Evolutionary conservation across 179 eudicot genomes (phyloP), one percentile per base, ranked within the genome.

Genomic region (Beta lomatogona): DNA sequence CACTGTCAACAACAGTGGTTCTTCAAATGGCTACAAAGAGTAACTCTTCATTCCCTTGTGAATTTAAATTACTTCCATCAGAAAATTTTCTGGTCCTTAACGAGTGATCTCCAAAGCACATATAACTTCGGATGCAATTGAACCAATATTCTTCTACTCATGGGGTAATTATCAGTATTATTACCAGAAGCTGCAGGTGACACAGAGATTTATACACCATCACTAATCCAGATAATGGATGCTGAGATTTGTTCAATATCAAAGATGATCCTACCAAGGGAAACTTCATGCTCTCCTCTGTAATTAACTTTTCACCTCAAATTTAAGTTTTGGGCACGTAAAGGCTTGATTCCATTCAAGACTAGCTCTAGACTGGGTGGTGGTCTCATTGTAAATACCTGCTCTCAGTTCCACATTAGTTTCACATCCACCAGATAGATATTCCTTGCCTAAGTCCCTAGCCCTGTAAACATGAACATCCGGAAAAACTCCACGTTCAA

Each of bases 161-260:
- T 55, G 59, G 11, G 59, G 59, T 55, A 55, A 10, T 15, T 14
- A 55, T 55, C 98, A 19, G 86, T 57, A 21, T 96, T 95, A 44
- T 85, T 85, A 82, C 86, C 91, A 63, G 89, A 44, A 0, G 91
- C 92, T 65, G 93, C 93, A 82, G 92, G 95, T 0, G 96, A 89
- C 77, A 88, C 98, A 3, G 94, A 89, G 63, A 92, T 92, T 22
- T 96, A 94, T 80, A 90, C 98, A 71, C 92, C 98, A 58, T 96
- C 98, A 46, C 92, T 93, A 53, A 95, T 91, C 98, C 98, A 93
- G 72, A 93, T 95, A 66, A 91, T 97, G 4, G 98, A 95, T n/a
- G 97, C 90, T 0, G 98, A 95, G 59, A 93, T 87, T 79, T 93
- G 96, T 75, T 91, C 88, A 80, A 93, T 82, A 79, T 93, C 97